phyloP scores from a whole-genome alignment of 2,329 filamentous ascomycete species.

The Xylaria polymorpha region DNA sequence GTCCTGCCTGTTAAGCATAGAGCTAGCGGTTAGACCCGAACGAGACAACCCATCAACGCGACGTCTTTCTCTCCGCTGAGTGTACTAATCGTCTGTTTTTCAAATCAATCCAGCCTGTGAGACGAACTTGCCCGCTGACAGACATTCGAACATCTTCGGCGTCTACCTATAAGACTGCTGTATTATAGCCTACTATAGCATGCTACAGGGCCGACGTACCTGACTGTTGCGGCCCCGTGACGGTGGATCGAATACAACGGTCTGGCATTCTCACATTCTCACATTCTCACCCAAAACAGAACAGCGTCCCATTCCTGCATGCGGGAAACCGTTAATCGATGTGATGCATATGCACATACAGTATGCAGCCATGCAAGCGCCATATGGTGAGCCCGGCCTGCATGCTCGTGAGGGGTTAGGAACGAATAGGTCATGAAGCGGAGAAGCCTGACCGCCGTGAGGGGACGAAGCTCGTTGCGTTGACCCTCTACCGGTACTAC shows the following conservation, averaged over 20 bases:
- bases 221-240: constrained; percentile 31
- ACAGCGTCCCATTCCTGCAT: constrained; percentile 34
- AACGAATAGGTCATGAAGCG: constrained; percentile 25
- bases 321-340: constrained; percentile 37
- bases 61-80: constrained; percentile 3
- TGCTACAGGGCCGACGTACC: constrained; percentile 30
- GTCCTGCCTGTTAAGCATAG: constrained; percentile 3
- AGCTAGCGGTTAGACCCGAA: constrained; percentile 24
- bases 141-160: background rate
- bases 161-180: constrained; percentile 20
- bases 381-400: constrained; percentile 37
- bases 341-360: constrained; percentile 37
- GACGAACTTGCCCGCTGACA: background rate
- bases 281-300: constrained; percentile 16
- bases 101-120: background rate
- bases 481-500: constrained; percentile 6
- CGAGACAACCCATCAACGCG: constrained; percentile 7
- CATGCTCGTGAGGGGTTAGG: constrained; percentile 36
- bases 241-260: constrained; percentile 32
- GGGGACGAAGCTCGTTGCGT: constrained; percentile 29
- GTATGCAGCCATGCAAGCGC: constrained; percentile 32
- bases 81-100: background rate
- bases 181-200: constrained; percentile 16
- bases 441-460: constrained; percentile 39
- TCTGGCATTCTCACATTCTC: constrained; percentile 13